A percentile compares a stretch with the other conserved stretches of the same genome.
Evolutionary conservation across 495 filamentous ascomycete genomes (phyloP).

Genomic region (Clavariopsis aquatica): DNA sequence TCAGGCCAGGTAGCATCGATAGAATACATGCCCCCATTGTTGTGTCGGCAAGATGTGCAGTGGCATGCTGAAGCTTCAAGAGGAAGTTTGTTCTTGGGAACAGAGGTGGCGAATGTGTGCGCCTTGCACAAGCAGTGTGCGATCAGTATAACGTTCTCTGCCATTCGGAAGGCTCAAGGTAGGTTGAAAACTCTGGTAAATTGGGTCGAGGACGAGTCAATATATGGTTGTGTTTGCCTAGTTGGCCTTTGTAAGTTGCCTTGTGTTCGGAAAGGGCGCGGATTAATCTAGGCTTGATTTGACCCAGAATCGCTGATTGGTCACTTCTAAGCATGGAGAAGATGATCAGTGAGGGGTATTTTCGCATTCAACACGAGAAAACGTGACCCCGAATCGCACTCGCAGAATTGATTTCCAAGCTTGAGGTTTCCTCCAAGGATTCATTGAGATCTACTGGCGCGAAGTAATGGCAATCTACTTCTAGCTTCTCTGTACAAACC

Average conservation of each 20-base stretch:
- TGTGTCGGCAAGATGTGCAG: slow-evolving; percentile 49
- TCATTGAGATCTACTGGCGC: no score
- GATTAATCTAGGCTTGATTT: no score
- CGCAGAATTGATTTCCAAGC: no score
- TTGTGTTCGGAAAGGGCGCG: no score
- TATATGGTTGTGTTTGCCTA: background rate
- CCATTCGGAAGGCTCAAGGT: background rate
- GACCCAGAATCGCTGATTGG: background rate
- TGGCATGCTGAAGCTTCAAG: slow-evolving; percentile 43
- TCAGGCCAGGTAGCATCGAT: slow-evolving; percentile 19
- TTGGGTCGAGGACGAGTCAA: no score
- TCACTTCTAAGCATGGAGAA: background rate
- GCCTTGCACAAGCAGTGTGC: slow-evolving; percentile 23
- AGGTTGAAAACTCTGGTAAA: no score
- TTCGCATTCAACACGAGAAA: slow-evolving; percentile 4
- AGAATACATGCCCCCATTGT: slow-evolving; percentile 44
- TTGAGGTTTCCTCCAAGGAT: no score
- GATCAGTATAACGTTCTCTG: background rate
- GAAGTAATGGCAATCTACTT: no score
- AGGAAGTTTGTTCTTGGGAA: slow-evolving; percentile 5
- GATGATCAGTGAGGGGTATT: slow-evolving; percentile 1
- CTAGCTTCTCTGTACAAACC: slow-evolving; percentile 3
- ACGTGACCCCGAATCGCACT: background rate
- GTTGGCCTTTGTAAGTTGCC: no score
- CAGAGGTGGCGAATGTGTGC: slow-evolving; percentile 9